Base-by-base conservation (phyloP, 345 rosid species). In the Heritiera fomes region DNA sequence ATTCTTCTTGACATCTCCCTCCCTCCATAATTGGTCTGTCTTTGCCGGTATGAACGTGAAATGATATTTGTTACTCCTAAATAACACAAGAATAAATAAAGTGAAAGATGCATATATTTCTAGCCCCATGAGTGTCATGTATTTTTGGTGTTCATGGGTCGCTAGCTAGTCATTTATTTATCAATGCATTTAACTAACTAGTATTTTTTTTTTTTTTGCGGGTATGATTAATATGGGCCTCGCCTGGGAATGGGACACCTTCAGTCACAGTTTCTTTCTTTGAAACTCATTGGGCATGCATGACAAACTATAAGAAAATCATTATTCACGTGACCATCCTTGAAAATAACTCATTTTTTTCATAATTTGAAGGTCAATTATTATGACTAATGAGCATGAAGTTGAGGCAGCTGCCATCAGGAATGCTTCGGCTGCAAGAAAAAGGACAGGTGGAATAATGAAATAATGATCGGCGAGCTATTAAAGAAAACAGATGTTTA, bases 91-190 rank as follows among this genome's bases (percentile, higher is more conserved):
- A 49, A 60, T 10, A 46, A 58, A 10, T 9, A 71, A 64, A 75
- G 0, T 6, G 78, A 75, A 72, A 60, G 77, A 59, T 38, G 71
- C 47, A 77, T n/a, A 64, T 40, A 5, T 30, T 78, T 73, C 46
- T 34, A 47, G 63, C 84, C 82, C 78, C 87, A 74, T 30, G 63
- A 64, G 71, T 55, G 52, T 77, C 4, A 65, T 3, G 73, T 49
- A 13, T 13, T 70, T 46, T 28, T 8, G n/a, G 49, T 69, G 40
- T 70, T 0, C 66, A 56, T 5, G 38, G 38, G 38, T 34, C 3
- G 38, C 28, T 20, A 20, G 20, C 41, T 28, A 7, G 41, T 72
- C 32, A 34, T 45, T 15, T 2, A 67, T 17, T 53, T 5, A 53
- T 53, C 18, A 1, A 62, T 43, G 14, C 28, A 15, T 43, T 6